Conservation (phyloP, 2,329 filamentous ascomycete genomes). For the Cladobotryum protrusum region DNA sequence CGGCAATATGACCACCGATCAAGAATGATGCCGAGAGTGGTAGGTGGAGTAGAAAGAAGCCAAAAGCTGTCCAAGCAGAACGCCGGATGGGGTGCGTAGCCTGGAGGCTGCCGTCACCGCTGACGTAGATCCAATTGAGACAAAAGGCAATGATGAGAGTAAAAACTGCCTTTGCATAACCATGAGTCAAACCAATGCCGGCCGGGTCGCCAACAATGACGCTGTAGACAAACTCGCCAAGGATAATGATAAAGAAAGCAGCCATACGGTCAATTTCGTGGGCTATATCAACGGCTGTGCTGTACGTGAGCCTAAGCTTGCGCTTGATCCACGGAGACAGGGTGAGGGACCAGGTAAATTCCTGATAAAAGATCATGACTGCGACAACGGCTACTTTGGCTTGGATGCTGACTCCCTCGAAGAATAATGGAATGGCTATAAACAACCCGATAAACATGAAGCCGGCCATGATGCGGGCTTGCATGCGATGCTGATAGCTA, state of each 20-base stretch:
- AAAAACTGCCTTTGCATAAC: slow-evolving; percentile 40
- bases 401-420: slow-evolving; percentile 33
- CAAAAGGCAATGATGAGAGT: slow-evolving; percentile 44
- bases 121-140: slow-evolving; percentile 45
- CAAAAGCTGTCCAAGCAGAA: slow-evolving; percentile 37
- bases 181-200: slow-evolving; percentile 36
- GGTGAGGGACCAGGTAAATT: slow-evolving; percentile 37
- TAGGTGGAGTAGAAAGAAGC: slow-evolving; percentile 39
- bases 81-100: slow-evolving; percentile 39
- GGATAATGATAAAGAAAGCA: slow-evolving; percentile 46
- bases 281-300: slow-evolving; percentile 42
- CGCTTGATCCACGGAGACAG: slow-evolving; percentile 39
- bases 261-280: slow-evolving; percentile 46
- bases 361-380: slow-evolving; percentile 36
- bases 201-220: slow-evolving; percentile 42
- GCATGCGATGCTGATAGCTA: slow-evolving; percentile 40
- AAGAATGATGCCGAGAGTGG: slow-evolving; percentile 39
- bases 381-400: slow-evolving; percentile 37
- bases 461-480: slow-evolving; percentile 37
- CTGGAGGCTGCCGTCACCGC: slow-evolving; percentile 39
- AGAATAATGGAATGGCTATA: slow-evolving; percentile 38
- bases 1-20: slow-evolving; percentile 42
- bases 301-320: slow-evolving; percentile 36
- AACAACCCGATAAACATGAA: slow-evolving; percentile 37
- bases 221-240: slow-evolving; percentile 44